Evolutionary conservation across 306 rosid species (phyloP).

Genomic region (Pterocarpus santalinus): DNA sequence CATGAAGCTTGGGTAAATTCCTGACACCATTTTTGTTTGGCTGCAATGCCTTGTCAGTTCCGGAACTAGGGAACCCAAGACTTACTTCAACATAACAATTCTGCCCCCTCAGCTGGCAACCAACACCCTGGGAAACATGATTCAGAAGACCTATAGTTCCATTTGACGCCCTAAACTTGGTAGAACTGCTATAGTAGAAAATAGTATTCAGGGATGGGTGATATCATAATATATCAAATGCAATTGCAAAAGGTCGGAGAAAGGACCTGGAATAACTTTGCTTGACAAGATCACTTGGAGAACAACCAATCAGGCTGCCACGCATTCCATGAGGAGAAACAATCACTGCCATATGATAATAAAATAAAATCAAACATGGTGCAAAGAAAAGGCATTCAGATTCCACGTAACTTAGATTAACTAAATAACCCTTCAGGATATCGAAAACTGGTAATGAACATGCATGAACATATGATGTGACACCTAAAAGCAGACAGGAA

Average conservation of each 20-base stretch:
- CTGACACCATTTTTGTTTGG: conserved; percentile 57
- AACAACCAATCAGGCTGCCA: conserved; percentile 94
- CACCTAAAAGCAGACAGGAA: conserved; percentile 28
- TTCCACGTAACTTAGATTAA: conserved; percentile 27
- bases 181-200: conserved; percentile 61
- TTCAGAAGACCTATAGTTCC: conserved; percentile 84
- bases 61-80: conserved; percentile 79
- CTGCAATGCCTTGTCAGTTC: conserved; percentile 61
- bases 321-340: conserved; percentile 98
- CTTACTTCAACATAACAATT: conserved; percentile 90
- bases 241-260: conserved; percentile 33
- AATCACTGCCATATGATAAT: conserved; percentile 68
- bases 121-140: conserved; percentile 82
- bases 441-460: conserved; percentile 20
- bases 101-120: conserved; percentile 87
- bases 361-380: conserved; percentile 48
- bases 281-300: conserved; percentile 91
- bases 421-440: conserved; percentile 30
- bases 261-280: conserved; percentile 85
- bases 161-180: conserved; percentile 72
- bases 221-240: conserved; percentile 33
- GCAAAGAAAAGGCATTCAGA: conserved; percentile 28
- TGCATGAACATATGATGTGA: conserved; percentile 36
- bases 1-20: conserved; percentile 65
- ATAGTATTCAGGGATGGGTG: conserved; percentile 34